A percentile compares a stretch with the other conserved stretches of the same genome.
Evolutionary conservation across 768 basidiomycete genomes (phyloP).

Genomic region (Cyclocybe aegerita): DNA sequence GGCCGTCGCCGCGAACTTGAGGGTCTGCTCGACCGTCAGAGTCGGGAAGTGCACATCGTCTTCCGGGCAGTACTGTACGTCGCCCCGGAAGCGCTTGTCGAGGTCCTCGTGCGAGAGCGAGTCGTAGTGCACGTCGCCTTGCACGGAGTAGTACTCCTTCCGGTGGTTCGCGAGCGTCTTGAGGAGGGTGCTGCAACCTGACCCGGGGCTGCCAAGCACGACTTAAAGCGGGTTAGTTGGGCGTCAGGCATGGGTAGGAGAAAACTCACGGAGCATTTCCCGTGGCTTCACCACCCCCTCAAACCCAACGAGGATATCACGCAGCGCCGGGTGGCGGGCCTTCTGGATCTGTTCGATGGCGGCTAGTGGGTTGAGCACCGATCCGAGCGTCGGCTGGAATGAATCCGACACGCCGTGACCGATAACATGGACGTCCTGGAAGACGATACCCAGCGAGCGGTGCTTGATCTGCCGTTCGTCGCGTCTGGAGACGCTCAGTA

Average conservation of each 20-base stretch:
- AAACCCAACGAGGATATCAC: conserved; percentile 62
- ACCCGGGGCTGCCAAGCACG: conserved; percentile 81
- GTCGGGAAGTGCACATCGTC: conserved; percentile 88
- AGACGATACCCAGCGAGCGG: conserved; percentile 61
- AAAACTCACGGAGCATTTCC: conserved; percentile 77
- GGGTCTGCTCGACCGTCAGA: conserved; percentile 78
- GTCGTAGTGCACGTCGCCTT: conserved; percentile 77
- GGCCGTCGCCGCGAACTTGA: conserved; percentile 66
- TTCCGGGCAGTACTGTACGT: conserved; percentile 80
- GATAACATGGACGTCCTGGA: conserved; percentile 56
- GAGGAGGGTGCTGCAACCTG: conserved; percentile 83
- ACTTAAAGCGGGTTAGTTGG: conserved; percentile 40
- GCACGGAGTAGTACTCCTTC: conserved; percentile 62
- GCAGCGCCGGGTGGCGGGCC: conserved; percentile 58
- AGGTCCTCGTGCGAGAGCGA: conserved; percentile 70
- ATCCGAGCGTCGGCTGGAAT: conserved; percentile 58
- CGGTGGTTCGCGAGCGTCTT: conserved; percentile 79
- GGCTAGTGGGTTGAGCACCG: conserved; percentile 53
- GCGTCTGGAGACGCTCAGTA: conserved; percentile 31
- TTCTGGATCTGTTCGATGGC: conserved; percentile 44
- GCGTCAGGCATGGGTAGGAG: no score
- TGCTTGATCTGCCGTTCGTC: conserved; percentile 44
- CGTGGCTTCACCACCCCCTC: conserved; percentile 69
- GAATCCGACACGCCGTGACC: conserved; percentile 56
- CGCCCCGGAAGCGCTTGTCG: conserved; percentile 66